Evolutionary conservation across 202 grass and related monocot species (phyloP), one percentile per base, ranked within the genome.

Genomic region (Panicum hallii): DNA sequence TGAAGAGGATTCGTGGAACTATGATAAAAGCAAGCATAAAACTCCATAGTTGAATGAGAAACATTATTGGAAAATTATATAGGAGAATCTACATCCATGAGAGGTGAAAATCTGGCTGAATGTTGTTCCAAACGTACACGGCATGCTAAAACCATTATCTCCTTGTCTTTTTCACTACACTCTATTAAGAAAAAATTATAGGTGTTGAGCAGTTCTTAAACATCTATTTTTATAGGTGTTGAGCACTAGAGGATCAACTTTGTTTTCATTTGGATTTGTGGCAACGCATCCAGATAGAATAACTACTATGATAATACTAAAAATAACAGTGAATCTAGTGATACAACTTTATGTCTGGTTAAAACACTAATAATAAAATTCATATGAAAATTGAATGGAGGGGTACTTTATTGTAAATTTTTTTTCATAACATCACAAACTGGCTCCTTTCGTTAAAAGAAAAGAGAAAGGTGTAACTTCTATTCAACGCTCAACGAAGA

Each of bases 401-500:
- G 20, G 17, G 6, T 38, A 80, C 5, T 46, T 72, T 43, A 11
- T 28, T 44, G n/a, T 80, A 11, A 20, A 14, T 44, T 70, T 12
- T 70, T 70, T 7, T 1, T 32, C 10, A 6, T 53, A 71, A 48
- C 11, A 47, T 55, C 53, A n/a, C 53, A 55, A 55, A 9, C 6
- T 20, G 17, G 9, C 22, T 11, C 23, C 57, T 28, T 61, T 28
- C 28, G 4, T 13, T 32, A 63, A 63, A 38, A 41, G 5, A 75
- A 11, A 55, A 64, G 12, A 3, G 17, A 68, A 38, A 38, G 36
- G 53, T 47, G 5, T 43, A 61, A 30, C 45, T 79, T 76, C 22
- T 70, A 40, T 63, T 85, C 46, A 47, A 66, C 32, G 2, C 32
- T 32, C 14, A 75, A 69, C 9, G 60, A 63, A 79, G 4, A 74